phyloP scores from a whole-genome alignment of 1,139 yeast genomes.

The Taphrina deformans region DNA sequence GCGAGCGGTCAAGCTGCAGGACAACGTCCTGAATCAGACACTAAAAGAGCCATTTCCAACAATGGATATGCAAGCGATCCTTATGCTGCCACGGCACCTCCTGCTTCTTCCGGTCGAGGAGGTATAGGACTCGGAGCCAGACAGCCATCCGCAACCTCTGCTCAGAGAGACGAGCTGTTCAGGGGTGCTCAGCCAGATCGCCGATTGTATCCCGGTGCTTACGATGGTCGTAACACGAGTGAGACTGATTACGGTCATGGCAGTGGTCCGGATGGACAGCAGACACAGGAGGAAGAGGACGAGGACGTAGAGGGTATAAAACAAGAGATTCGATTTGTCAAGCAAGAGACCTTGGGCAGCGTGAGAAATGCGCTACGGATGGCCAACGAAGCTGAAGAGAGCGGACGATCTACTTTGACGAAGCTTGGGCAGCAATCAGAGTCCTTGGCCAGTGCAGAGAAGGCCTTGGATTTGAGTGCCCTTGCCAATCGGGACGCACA shows the following conservation, averaged over 20 bases:
- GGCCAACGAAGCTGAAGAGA: constrained; percentile 89
- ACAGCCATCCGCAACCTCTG: constrained; percentile 9
- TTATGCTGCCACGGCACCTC: constrained; percentile 2
- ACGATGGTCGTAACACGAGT: background rate
- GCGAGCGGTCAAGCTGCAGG: background rate
- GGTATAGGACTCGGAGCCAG: background rate
- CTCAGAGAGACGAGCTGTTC: constrained; percentile 27
- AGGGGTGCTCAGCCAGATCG: constrained; percentile 26
- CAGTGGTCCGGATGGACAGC: background rate
- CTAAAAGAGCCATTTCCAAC: background rate
- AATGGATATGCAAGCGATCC: constrained; percentile 17
- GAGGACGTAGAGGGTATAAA: constrained; percentile 89
- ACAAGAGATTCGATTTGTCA: constrained; percentile 78
- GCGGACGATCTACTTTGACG: constrained; percentile 86
- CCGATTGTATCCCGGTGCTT: background rate
- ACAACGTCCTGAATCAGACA: background rate
- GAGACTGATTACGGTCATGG: background rate
- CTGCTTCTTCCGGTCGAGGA: background rate
- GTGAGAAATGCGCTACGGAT: constrained; percentile 82
- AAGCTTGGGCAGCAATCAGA: constrained; percentile 88
- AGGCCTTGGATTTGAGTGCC: constrained; percentile 70
- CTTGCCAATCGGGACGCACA: constrained; percentile 82
- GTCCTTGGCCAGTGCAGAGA: constrained; percentile 74
- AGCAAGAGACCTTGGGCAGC: constrained; percentile 81
- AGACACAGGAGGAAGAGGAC: constrained; percentile 58